Evolutionary conservation across 805 yeast genomes (phyloP).

Genomic region (Ogataea pignaliae): DNA sequence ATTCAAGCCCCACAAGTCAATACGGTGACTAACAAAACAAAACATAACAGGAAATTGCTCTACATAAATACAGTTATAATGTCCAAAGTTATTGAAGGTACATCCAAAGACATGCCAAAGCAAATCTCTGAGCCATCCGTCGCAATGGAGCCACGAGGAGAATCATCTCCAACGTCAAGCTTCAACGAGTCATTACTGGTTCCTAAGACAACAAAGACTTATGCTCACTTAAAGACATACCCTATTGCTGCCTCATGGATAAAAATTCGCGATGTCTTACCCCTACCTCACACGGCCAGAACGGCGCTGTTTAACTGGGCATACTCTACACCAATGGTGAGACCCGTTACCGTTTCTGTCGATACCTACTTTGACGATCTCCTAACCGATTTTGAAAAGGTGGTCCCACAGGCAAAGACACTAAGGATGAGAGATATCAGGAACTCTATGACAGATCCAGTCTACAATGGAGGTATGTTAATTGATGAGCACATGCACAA

Average conservation of each 20-base stretch:
- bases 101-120: constrained; percentile 3
- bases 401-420: constrained; percentile 56
- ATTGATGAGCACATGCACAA: constrained; percentile 32
- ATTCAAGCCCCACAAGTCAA: too few relatives aligned
- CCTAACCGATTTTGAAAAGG: constrained; percentile 53
- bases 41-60: too few relatives aligned
- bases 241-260: constrained; percentile 41
- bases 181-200: constrained; percentile 1
- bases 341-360: constrained; percentile 21
- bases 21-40: too few relatives aligned
- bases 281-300: constrained; percentile 24
- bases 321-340: constrained; percentile 17
- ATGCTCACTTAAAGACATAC: constrained; percentile 41
- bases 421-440: constrained; percentile 45
- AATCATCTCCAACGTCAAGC: background rate
- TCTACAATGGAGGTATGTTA: constrained; percentile 35
- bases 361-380: constrained; percentile 54
- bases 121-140: background rate
- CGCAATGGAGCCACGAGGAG: background rate
- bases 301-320: constrained; percentile 21
- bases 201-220: constrained; percentile 28
- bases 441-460: constrained; percentile 48
- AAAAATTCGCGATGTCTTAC: constrained; percentile 21
- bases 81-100: constrained; percentile 7
- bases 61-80: background rate